Conservation (phyloP, 495 filamentous ascomycete genomes). For the Neurospora intermedia region DNA sequence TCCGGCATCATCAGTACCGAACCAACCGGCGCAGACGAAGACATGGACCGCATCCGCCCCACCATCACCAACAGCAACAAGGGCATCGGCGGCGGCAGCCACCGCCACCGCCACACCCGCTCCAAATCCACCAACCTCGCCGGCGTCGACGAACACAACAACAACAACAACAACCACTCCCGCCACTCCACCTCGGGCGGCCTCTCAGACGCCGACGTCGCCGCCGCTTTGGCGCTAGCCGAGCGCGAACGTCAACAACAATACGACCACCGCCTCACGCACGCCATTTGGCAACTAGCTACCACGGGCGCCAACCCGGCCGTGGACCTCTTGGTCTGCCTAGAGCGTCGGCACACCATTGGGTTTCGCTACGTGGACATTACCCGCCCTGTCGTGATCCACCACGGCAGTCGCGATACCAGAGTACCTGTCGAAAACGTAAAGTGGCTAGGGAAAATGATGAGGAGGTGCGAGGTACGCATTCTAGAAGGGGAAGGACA, state of each 20-base stretch:
- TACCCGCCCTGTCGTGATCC: slow-evolving; percentile 77
- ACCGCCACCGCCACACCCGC: slow-evolving; percentile 15
- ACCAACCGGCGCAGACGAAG: slow-evolving; percentile 18
- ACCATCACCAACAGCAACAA: slow-evolving; percentile 14
- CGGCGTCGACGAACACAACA: slow-evolving; percentile 17
- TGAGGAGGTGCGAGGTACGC: slow-evolving; percentile 85
- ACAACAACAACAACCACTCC: slow-evolving; percentile 9
- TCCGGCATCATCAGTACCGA: neutral
- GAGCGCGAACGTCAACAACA: slow-evolving; percentile 62
- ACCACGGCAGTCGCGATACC: slow-evolving; percentile 85
- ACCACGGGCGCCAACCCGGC: slow-evolving; percentile 89
- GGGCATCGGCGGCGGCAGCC: slow-evolving; percentile 10
- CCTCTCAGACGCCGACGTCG: slow-evolving; percentile 22
- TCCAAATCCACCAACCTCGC: slow-evolving; percentile 21
- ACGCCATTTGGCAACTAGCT: slow-evolving; percentile 89
- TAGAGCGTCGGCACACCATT: slow-evolving; percentile 84
- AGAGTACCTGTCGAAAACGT: slow-evolving; percentile 93
- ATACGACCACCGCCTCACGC: slow-evolving; percentile 80
- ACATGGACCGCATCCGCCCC: slow-evolving; percentile 28
- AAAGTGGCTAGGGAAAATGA: slow-evolving; percentile 84
- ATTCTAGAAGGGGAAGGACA: slow-evolving; percentile 89
- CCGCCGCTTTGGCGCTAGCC: slow-evolving; percentile 10
- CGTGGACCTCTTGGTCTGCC: slow-evolving; percentile 82
- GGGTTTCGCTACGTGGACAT: slow-evolving; percentile 98
- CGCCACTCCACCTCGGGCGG: slow-evolving; percentile 4